phyloP scores from a whole-genome alignment of 257 asterid genomes.

The Nicotiana sylvestris region DNA sequence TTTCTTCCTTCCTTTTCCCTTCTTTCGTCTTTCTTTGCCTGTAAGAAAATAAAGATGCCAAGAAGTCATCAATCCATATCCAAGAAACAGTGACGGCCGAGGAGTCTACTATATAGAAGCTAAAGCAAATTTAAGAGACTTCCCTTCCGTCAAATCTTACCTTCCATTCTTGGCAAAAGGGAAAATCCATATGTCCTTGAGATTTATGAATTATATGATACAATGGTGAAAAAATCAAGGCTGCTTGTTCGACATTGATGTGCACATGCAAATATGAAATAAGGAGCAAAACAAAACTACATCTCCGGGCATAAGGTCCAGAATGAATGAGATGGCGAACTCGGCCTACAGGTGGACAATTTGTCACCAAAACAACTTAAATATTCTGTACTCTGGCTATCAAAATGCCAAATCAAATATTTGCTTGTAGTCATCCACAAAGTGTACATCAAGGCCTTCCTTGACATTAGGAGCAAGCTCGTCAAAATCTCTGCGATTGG shows the following conservation, averaged over 20 bases:
- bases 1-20: not conserved
- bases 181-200: not conserved
- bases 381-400: conserved; percentile 12
- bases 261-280: not conserved
- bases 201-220: not conserved
- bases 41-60: not conserved
- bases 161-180: not conserved
- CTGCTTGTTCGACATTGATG: not conserved
- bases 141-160: not conserved
- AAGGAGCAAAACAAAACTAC: not conserved
- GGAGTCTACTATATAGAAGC: not conserved
- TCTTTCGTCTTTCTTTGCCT: not conserved
- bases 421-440: conserved; percentile 75
- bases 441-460: conserved; percentile 89
- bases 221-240: not conserved
- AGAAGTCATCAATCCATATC: not conserved
- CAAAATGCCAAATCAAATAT: conserved; percentile 66
- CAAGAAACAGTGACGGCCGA: not conserved
- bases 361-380: not conserved
- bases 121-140: too few species aligned
- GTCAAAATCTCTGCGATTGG: conserved; percentile 93
- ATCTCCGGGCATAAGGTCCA: not conserved
- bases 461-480: conserved; percentile 91
- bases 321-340: not conserved
- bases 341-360: conserved; percentile 9